These are phyloP conservation scores for Bryoerythrophyllum caledonicum DNA, from an alignment of 225 moss, liverwort and hornwort species.

Conservation along the genomic window DNA sequence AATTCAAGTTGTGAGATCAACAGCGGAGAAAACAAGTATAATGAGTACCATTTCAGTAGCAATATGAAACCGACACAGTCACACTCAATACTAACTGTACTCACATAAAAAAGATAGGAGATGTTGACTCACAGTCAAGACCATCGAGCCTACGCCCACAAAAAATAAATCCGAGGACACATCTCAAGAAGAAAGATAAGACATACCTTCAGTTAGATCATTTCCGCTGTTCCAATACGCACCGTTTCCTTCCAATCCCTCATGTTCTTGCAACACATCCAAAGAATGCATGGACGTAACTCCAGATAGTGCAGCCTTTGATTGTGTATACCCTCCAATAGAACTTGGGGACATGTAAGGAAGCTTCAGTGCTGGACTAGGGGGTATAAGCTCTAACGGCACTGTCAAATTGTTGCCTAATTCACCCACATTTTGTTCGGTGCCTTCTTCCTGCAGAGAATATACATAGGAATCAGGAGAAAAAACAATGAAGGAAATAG, in stretches of 20 bases:
- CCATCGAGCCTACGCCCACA: not conserved
- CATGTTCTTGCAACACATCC: conserved; percentile 43
- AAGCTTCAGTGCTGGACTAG: conserved; percentile 44
- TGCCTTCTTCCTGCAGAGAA: conserved; percentile 27
- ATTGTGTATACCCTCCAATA: conserved; percentile 21
- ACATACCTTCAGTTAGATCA: conserved; percentile 36
- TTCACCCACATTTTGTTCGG: conserved; percentile 31
- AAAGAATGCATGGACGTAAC: conserved; percentile 26
- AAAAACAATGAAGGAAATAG: not conserved
- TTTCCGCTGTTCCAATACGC: conserved; percentile 34
- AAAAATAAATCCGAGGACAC: not conserved
- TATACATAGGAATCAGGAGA: not conserved
- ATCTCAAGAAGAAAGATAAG: not conserved
- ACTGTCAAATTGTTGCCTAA: not conserved
- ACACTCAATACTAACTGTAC: not conserved
- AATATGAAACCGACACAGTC: not conserved
- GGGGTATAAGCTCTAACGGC: conserved; percentile 41
- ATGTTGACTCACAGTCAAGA: conserved; percentile 1
- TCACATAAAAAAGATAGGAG: not conserved
- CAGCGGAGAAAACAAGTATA: not conserved
- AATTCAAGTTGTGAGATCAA: not conserved
- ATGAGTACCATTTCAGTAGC: not conserved
- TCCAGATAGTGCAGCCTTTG: conserved; percentile 29
- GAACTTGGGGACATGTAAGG: conserved; percentile 38
- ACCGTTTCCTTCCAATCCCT: conserved; percentile 32